Percentiles rank a stretch among this genome's conserved stretches.
Conservation (phyloP, 805 yeast genomes). For the Millerozyma miso region DNA sequence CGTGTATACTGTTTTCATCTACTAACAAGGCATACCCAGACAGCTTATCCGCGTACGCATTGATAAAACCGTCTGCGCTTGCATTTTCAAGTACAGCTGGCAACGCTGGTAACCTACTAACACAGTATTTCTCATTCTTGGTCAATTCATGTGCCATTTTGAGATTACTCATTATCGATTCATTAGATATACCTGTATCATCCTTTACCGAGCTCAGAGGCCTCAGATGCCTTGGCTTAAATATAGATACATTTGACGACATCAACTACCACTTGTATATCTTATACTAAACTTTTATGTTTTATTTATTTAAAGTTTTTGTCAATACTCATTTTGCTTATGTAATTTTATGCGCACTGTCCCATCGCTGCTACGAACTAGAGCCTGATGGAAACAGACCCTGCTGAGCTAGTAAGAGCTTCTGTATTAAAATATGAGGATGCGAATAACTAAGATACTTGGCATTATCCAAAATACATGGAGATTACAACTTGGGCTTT, state of each 20-base stretch:
- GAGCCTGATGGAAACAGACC: not conserved
- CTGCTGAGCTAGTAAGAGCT: not conserved
- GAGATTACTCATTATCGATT: not conserved
- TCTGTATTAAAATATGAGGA: not conserved
- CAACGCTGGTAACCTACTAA: conserved; percentile 50
- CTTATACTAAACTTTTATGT: not conserved
- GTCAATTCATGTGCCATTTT: conserved; percentile 43
- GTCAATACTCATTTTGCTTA: not conserved
- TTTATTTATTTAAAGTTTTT: not conserved
- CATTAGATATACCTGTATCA: not conserved
- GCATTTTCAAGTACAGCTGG: conserved; percentile 39
- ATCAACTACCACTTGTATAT: conserved; percentile 3
- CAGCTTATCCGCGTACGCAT: conserved; percentile 45
- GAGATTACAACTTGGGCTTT: conserved; percentile 25
- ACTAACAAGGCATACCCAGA: conserved; percentile 49
- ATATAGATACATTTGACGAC: conserved; percentile 9
- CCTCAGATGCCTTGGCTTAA: conserved; percentile 12
- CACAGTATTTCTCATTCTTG: conserved; percentile 53
- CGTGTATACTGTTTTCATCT: conserved; percentile 48
- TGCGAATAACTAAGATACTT: not conserved
- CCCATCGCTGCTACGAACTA: not conserved
- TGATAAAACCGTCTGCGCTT: conserved; percentile 11
- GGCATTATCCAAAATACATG: not conserved
- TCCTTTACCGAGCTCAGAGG: not conserved
- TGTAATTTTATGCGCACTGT: not conserved